Percentiles rank a stretch among this genome's conserved stretches.
Conservation (phyloP, 352 stramenopile species). For the Pythium dissotocum region DNA sequence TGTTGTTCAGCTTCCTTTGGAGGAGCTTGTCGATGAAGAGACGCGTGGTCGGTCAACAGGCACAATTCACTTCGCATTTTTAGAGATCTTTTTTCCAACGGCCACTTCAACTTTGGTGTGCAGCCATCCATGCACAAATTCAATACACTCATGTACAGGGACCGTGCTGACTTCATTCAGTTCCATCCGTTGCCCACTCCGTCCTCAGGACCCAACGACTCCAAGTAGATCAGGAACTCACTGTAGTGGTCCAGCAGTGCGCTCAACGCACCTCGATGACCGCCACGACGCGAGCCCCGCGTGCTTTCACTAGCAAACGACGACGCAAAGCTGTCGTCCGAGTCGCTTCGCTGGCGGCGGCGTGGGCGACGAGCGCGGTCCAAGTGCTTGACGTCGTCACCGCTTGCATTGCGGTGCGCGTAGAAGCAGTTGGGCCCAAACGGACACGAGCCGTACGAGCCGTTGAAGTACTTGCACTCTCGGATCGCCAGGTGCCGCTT, state of each 20-base stretch:
- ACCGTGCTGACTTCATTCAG: neutral
- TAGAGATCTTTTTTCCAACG: slow-evolving; percentile 2
- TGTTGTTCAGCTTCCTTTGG: too few relatives aligned
- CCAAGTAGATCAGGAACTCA: slow-evolving; percentile 65
- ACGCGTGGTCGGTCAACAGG: neutral
- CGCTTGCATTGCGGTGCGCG: slow-evolving; percentile 57
- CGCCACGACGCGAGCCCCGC: neutral
- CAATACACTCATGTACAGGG: neutral
- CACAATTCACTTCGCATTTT: neutral
- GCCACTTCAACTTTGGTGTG: neutral
- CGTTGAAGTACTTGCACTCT: slow-evolving; percentile 84
- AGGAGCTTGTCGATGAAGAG: neutral
- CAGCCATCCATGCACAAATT: neutral
- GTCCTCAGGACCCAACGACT: slow-evolving; percentile 46
- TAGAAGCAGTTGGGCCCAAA: slow-evolving; percentile 81
- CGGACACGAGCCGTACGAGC: slow-evolving; percentile 61
- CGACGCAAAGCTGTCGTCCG: neutral
- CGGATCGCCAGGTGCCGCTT: slow-evolving; percentile 73
- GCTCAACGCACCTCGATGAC: slow-evolving; percentile 31
- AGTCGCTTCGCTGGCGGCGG: slow-evolving; percentile 13
- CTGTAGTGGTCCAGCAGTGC: slow-evolving; percentile 62
- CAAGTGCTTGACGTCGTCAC: slow-evolving; percentile 65
- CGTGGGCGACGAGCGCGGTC: slow-evolving; percentile 28
- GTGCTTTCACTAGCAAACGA: neutral
- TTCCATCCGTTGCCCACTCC: slow-evolving; percentile 34